These are phyloP conservation scores for Colletotrichum euphorbiae DNA, from an alignment of 2,329 filamentous ascomycete species.

Conservation along the genomic window DNA sequence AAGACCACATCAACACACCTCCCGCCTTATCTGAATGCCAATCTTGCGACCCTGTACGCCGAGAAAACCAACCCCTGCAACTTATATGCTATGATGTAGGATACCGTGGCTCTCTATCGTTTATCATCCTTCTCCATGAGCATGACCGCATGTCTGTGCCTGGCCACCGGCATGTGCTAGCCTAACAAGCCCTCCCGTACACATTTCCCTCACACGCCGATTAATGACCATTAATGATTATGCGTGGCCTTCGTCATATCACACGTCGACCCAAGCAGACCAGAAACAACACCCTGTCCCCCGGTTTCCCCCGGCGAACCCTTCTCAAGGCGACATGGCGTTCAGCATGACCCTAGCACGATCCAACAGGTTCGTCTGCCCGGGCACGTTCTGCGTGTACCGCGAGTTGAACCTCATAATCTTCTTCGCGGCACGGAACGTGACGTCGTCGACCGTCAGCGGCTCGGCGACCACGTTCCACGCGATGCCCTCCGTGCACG, in stretches of 20 bases:
- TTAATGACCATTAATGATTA: too few relatives aligned
- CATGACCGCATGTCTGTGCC: conserved; percentile 20
- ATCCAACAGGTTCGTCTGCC: conserved; percentile 56
- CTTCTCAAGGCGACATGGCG: not conserved
- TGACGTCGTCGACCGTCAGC: conserved; percentile 59
- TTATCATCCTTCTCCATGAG: not conserved
- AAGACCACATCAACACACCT: not conserved
- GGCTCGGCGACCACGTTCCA: conserved; percentile 64
- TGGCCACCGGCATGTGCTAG: not conserved
- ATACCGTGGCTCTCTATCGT: not conserved
- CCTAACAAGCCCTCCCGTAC: not conserved
- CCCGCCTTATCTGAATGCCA: conserved; percentile 4
- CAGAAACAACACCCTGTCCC: not conserved
- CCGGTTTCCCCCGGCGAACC: too few relatives aligned
- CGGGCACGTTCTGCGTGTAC: conserved; percentile 63
- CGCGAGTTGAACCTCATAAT: conserved; percentile 68
- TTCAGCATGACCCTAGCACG: conserved; percentile 27
- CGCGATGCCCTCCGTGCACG: conserved; percentile 67
- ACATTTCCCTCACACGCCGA: not conserved
- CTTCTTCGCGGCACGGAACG: conserved; percentile 63
- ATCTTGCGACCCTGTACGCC: conserved; percentile 8
- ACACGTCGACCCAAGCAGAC: not conserved
- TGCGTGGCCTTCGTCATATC: too few relatives aligned
- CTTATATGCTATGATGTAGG: not conserved
- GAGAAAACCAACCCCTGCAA: not conserved